These are phyloP conservation scores for Galerina sulciceps DNA, from an alignment of 768 basidiomycete genomes.

Conservation along the genomic window DNA sequence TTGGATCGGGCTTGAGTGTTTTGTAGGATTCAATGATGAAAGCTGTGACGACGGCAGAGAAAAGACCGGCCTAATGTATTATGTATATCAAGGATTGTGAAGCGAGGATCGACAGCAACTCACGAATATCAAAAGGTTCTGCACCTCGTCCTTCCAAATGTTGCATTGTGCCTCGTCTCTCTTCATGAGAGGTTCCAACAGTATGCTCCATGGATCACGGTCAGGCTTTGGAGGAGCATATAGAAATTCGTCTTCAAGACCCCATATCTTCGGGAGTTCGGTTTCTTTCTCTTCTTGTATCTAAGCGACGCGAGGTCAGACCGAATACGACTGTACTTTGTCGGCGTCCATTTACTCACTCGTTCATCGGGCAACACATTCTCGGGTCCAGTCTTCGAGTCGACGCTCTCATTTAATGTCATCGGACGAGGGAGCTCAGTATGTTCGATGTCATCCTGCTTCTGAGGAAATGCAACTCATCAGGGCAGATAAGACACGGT, in stretches of 20 bases:
- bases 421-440: too few species aligned
- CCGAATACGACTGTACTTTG: too few species aligned
- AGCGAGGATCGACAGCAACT: not conserved
- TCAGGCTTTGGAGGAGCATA: conserved; percentile 8
- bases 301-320: too few species aligned
- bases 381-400: too few species aligned
- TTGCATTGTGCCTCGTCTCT: conserved; percentile 7
- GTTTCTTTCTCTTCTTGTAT: too few species aligned
- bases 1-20: conserved; percentile 14
- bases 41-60: conserved; percentile 24
- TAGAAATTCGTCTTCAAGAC: not conserved
- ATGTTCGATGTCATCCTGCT: too few species aligned
- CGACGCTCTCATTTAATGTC: too few species aligned
- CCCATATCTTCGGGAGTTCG: not conserved
- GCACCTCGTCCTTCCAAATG: conserved; percentile 21
- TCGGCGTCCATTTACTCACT: too few species aligned
- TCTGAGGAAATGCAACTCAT: too few species aligned
- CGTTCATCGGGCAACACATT: too few species aligned
- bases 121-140: conserved; percentile 24
- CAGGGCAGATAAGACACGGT: too few species aligned
- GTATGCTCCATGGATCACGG: conserved; percentile 10
- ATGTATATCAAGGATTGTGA: too few species aligned
- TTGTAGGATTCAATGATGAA: conserved; percentile 22
- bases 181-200: not conserved
- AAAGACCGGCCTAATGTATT: conserved; percentile 20